A percentile compares a stretch with the other conserved stretches of the same genome.
phyloP scores from a whole-genome alignment of 345 rosid genomes.

The Populus davidiana region DNA sequence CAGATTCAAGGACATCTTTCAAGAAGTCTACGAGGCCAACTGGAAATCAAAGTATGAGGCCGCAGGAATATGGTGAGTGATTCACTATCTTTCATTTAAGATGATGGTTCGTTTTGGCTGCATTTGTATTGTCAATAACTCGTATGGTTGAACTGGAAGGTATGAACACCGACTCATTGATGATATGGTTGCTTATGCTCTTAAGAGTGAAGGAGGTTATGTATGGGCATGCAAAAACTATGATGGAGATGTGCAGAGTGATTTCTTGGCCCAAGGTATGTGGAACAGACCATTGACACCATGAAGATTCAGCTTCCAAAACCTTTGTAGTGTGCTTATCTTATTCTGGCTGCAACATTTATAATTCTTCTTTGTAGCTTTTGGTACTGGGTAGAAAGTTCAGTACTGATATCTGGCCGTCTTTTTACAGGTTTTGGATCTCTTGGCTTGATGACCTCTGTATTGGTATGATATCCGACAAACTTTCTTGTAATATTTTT shows the following conservation, averaged over 20 bases:
- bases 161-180: conserved; percentile 99
- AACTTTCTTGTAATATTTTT: background rate
- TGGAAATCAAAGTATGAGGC: conserved; percentile 96
- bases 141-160: conserved; percentile 46
- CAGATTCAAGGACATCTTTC: conserved; percentile 97
- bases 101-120: background rate
- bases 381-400: background rate
- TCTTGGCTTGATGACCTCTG: conserved; percentile 99
- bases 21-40: conserved; percentile 86
- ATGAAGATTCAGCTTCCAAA: background rate
- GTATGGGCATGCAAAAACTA: conserved; percentile 99
- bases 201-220: conserved; percentile 97
- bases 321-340: background rate
- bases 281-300: background rate
- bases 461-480: conserved; percentile 53
- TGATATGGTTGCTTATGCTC: conserved; percentile 98
- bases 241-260: conserved; percentile 99
- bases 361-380: background rate
- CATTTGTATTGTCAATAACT: background rate
- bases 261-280: conserved; percentile 95
- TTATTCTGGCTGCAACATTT: background rate
- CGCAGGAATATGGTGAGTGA: conserved; percentile 83
- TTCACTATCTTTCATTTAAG: background rate
- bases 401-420: conserved; percentile 9
- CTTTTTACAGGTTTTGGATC: conserved; percentile 77